phyloP scores from a whole-genome alignment of 2,329 filamentous ascomycete species.

The Aspergillus sp. region DNA sequence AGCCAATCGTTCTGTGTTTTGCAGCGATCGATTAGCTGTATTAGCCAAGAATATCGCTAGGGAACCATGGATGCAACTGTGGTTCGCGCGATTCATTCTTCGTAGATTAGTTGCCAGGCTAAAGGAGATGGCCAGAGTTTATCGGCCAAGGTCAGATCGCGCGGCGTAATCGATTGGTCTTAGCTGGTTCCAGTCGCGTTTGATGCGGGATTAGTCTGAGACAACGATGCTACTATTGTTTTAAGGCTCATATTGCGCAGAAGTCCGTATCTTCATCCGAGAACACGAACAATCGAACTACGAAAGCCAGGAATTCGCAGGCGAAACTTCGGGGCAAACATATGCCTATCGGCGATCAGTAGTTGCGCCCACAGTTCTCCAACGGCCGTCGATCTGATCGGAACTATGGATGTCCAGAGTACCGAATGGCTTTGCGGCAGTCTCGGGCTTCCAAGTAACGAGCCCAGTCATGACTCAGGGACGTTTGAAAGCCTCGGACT shows the following conservation, averaged over 20 bases:
- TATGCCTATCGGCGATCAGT: not conserved
- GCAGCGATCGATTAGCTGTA: not conserved
- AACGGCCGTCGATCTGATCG: not conserved
- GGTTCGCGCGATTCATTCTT: slow-evolving; percentile 2
- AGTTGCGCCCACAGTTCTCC: not conserved
- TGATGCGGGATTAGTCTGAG: not conserved
- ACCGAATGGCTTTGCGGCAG: not conserved
- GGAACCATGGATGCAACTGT: slow-evolving; percentile 1
- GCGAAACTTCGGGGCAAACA: not conserved
- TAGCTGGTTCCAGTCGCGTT: not conserved
- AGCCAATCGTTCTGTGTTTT: slow-evolving; percentile 3
- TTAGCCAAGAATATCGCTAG: not conserved
- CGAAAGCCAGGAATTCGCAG: not conserved
- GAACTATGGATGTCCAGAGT: not conserved
- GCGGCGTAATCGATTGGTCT: not conserved
- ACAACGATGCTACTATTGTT: not conserved
- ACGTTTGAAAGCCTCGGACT: not conserved
- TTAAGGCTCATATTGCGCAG: not conserved
- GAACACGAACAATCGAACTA: not conserved
- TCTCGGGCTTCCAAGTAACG: not conserved
- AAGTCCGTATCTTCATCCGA: not conserved
- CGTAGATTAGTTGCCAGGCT: not conserved
- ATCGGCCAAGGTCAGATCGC: slow-evolving; percentile 2
- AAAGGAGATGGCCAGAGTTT: not conserved
- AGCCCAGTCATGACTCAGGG: not conserved